phyloP scores from a whole-genome alignment of 2,329 filamentous ascomycete genomes.

The Arthroderma sp. region DNA sequence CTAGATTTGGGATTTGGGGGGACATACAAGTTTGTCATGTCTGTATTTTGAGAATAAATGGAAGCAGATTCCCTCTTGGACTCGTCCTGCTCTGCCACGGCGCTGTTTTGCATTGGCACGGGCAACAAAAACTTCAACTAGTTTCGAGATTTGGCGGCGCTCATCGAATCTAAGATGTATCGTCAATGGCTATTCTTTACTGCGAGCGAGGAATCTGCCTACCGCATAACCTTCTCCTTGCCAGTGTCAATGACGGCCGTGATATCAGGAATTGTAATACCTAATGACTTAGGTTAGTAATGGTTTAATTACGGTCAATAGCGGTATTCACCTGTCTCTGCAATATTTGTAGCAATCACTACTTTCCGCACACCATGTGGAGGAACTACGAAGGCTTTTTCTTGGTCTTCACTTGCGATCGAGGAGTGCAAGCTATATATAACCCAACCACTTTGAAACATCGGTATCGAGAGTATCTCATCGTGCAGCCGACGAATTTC shows the following conservation, averaged over 20 bases:
- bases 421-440: slow-evolving; percentile 86
- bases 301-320: background rate
- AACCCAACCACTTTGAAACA: slow-evolving; percentile 66
- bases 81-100: slow-evolving; percentile 83
- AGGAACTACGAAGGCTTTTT: slow-evolving; percentile 78
- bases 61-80: slow-evolving; percentile 89
- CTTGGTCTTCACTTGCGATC: slow-evolving; percentile 92
- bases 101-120: slow-evolving; percentile 92
- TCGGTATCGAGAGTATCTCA: slow-evolving; percentile 62
- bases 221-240: slow-evolving; percentile 86
- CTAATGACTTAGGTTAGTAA: slow-evolving; percentile 11
- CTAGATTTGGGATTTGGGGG: background rate
- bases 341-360: slow-evolving; percentile 93
- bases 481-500: slow-evolving; percentile 86
- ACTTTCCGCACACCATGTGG: slow-evolving; percentile 78
- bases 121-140: slow-evolving; percentile 92
- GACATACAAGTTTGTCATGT: slow-evolving; percentile 54
- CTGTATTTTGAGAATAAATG: slow-evolving; percentile 87
- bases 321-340: slow-evolving; percentile 61
- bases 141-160: slow-evolving; percentile 72
- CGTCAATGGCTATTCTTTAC: background rate
- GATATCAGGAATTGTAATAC: slow-evolving; percentile 92
- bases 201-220: slow-evolving; percentile 4
- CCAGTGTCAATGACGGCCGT: slow-evolving; percentile 95
- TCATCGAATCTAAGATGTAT: slow-evolving; percentile 61